A percentile compares a stretch with the other conserved stretches of the same genome.
Conservation (phyloP, 2,329 filamentous ascomycete species). For the Colletotrichum musae region DNA sequence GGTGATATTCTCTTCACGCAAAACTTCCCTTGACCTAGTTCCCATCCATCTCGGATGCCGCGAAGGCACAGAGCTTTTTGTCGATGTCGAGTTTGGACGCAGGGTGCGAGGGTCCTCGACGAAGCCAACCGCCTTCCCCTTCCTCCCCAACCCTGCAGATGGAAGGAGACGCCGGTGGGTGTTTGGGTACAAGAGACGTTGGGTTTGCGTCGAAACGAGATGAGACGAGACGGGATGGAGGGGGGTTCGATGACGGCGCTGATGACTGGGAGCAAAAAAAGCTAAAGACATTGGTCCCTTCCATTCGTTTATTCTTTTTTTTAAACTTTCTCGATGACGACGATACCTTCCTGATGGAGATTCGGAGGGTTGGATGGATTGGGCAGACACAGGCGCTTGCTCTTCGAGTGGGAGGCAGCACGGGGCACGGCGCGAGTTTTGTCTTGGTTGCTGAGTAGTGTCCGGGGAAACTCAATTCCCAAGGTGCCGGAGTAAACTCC, state of each 20-base stretch:
- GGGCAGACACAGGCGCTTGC: neutral
- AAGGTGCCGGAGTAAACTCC: no score
- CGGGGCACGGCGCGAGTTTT: neutral
- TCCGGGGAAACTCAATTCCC: no score
- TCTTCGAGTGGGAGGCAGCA: neutral
- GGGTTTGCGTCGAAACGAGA: slow-evolving; percentile 11
- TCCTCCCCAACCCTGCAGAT: no score
- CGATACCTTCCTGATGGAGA: slow-evolving; percentile 8
- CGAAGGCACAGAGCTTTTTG: neutral
- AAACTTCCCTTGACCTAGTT: neutral
- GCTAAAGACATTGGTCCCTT: neutral
- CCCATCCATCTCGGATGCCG: neutral
- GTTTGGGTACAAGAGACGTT: neutral
- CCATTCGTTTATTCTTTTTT: neutral
- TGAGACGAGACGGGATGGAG: neutral
- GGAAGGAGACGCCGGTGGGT: neutral
- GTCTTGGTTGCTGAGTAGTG: no score
- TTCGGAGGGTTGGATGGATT: neutral
- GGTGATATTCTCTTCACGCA: no score
- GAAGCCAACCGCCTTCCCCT: neutral
- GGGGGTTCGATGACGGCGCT: neutral
- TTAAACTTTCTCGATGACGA: slow-evolving; percentile 1
- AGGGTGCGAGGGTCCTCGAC: neutral
- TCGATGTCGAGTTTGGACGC: neutral
- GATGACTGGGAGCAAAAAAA: neutral